phyloP scores from a whole-genome alignment of 1,284 basidiomycete species.

The Mycosarcoma mackinlayi region DNA sequence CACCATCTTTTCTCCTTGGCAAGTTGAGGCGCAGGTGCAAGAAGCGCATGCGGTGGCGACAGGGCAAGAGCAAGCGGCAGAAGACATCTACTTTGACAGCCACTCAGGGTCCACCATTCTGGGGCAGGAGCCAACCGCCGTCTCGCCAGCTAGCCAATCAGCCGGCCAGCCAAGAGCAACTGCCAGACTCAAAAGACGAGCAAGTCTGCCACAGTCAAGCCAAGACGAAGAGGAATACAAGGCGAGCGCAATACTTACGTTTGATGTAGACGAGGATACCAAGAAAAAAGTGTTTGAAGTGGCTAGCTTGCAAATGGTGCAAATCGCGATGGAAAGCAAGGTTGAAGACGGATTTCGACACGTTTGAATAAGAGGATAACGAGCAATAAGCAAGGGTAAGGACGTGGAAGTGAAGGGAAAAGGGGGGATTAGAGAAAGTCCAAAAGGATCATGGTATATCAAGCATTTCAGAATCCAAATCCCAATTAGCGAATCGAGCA shows the following conservation, averaged over 20 bases:
- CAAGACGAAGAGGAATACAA: background rate
- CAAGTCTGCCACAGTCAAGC: no score
- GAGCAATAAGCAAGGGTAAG: slow-evolving; percentile 8
- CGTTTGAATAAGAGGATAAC: background rate
- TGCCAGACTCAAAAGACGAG: no score
- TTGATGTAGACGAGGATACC: background rate
- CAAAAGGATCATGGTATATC: slow-evolving; percentile 15
- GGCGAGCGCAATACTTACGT: background rate
- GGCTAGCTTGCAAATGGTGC: slow-evolving; percentile 3
- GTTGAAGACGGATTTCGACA: slow-evolving; percentile 2
- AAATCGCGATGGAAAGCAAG: slow-evolving; percentile 8
- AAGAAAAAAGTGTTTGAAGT: background rate
- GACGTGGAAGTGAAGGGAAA: slow-evolving; percentile 29
- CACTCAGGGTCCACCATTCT: no score
- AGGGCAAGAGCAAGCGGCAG: no score
- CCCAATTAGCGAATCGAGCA: background rate
- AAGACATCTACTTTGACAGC: no score
- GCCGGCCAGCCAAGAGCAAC: no score
- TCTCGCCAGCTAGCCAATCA: no score
- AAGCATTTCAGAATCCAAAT: slow-evolving; percentile 11
- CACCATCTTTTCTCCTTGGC: no score
- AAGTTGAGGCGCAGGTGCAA: no score
- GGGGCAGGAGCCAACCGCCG: no score
- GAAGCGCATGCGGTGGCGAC: no score
- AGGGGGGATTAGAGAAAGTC: slow-evolving; percentile 12